Percentiles rank a stretch among this genome's conserved stretches.
phyloP scores from a whole-genome alignment of 2,329 filamentous ascomycete species.

The Exophiala spinifera region DNA sequence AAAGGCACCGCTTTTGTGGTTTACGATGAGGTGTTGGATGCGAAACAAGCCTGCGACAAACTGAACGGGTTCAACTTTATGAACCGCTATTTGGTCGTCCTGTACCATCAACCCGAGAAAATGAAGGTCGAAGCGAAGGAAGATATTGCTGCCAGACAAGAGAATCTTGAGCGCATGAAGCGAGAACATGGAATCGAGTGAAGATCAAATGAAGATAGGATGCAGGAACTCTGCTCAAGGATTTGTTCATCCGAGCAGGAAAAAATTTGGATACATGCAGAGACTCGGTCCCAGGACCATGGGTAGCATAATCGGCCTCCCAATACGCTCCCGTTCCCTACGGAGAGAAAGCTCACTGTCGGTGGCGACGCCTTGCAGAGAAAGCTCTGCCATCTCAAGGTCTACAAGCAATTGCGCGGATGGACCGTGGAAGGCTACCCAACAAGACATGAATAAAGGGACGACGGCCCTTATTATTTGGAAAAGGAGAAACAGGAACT shows the following conservation, averaged over 20 bases:
- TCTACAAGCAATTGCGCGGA: too few relatives aligned
- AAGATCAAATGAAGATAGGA: slow-evolving; percentile 35
- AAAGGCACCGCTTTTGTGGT: slow-evolving; percentile 99
- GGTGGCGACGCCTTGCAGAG: too few relatives aligned
- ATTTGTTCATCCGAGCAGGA: background rate
- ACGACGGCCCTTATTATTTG: too few relatives aligned
- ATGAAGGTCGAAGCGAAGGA: slow-evolving; percentile 78
- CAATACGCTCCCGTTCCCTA: too few relatives aligned
- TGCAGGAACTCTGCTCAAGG: background rate
- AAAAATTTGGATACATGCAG: background rate
- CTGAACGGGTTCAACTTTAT: slow-evolving; percentile 99
- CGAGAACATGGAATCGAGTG: slow-evolving; percentile 98
- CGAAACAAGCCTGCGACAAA: slow-evolving; percentile 98
- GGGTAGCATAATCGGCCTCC: too few relatives aligned
- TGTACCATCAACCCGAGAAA: slow-evolving; percentile 76
- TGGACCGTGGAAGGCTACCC: too few relatives aligned
- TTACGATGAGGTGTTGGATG: slow-evolving; percentile 99
- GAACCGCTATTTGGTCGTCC: slow-evolving; percentile 92
- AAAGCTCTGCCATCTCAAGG: too few relatives aligned
- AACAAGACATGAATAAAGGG: too few relatives aligned
- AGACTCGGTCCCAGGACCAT: background rate
- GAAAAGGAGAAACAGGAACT: too few relatives aligned
- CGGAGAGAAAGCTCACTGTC: too few relatives aligned
- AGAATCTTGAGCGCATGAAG: slow-evolving; percentile 98
- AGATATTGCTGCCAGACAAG: slow-evolving; percentile 88